A percentile compares a stretch with the other conserved stretches of the same genome.
Conservation (phyloP, 805 yeast genomes). For the Saccharomycopsis fodiens region DNA sequence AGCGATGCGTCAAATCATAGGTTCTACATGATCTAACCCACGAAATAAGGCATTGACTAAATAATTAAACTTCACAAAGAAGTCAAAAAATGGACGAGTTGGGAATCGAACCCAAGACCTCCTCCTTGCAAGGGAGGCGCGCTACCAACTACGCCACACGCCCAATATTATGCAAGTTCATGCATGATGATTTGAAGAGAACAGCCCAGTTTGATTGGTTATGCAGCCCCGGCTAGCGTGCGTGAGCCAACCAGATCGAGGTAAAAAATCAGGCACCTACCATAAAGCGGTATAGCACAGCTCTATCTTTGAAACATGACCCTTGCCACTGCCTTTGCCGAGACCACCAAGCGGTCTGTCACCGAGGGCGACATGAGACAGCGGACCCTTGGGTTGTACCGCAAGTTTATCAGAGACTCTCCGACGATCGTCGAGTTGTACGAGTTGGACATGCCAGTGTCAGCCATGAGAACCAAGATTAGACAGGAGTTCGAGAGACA, state of each 20-base stretch:
- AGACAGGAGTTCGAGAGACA: conserved; percentile 88
- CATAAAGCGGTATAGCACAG: neutral
- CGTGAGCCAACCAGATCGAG: neutral
- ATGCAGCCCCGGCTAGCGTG: neutral
- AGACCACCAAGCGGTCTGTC: conserved; percentile 62
- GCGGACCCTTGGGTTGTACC: conserved; percentile 63
- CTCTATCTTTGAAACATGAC: conserved; percentile 37
- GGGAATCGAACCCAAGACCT: conserved; percentile 77
- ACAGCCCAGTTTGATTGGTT: too few species aligned
- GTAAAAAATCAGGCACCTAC: neutral
- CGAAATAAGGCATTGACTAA: neutral
- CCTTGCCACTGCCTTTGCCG: conserved; percentile 76
- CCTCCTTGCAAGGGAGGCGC: conserved; percentile 73
- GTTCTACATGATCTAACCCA: neutral
- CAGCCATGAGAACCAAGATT: conserved; percentile 71
- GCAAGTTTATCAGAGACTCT: conserved; percentile 60
- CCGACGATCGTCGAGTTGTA: conserved; percentile 55
- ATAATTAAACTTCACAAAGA: neutral
- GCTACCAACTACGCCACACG: conserved; percentile 82
- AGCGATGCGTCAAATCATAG: neutral
- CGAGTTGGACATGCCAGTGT: conserved; percentile 70
- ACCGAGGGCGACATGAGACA: conserved; percentile 52
- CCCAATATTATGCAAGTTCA: conserved; percentile 30
- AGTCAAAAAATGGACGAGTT: conserved; percentile 47
- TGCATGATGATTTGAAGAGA: too few species aligned